A percentile compares a stretch with the other conserved stretches of the same genome.
Conservation (phyloP, 305 asterid species). For the Fraxinus sp. region DNA sequence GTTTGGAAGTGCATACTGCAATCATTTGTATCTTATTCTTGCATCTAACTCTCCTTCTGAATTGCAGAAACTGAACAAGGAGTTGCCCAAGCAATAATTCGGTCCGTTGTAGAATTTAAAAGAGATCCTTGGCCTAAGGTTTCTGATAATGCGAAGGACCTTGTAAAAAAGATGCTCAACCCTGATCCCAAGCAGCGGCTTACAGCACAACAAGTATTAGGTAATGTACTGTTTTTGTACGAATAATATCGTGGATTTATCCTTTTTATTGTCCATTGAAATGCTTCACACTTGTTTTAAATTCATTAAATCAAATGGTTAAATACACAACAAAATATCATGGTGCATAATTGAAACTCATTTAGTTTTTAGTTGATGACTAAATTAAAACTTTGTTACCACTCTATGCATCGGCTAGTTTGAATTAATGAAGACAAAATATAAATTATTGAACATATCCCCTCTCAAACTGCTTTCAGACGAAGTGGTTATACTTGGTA, state of each 20-base stretch:
- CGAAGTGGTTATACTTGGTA: too few relatives aligned
- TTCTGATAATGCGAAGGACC: not conserved
- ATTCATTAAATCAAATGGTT: not conserved
- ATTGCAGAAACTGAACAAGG: not conserved
- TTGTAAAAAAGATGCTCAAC: not conserved
- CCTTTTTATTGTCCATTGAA: not conserved
- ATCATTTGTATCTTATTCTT: not conserved
- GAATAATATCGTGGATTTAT: not conserved
- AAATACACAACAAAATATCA: not conserved
- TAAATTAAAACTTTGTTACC: not conserved
- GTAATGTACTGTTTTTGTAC: constrained; percentile 31
- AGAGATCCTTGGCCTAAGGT: not conserved
- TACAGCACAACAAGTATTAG: constrained; percentile 29
- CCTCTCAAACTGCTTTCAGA: too few relatives aligned
- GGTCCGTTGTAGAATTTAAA: not conserved
- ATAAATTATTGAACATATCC: not conserved
- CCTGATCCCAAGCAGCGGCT: not conserved
- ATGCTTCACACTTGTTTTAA: not conserved
- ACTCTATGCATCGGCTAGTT: not conserved
- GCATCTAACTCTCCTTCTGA: not conserved
- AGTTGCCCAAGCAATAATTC: not conserved
- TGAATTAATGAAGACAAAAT: not conserved
- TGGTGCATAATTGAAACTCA: not conserved
- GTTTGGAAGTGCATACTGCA: not conserved
- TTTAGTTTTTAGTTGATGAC: not conserved